These are phyloP conservation scores for Tetramitus jugosus DNA, from an alignment of 208 protist species.

Conservation along the genomic window DNA sequence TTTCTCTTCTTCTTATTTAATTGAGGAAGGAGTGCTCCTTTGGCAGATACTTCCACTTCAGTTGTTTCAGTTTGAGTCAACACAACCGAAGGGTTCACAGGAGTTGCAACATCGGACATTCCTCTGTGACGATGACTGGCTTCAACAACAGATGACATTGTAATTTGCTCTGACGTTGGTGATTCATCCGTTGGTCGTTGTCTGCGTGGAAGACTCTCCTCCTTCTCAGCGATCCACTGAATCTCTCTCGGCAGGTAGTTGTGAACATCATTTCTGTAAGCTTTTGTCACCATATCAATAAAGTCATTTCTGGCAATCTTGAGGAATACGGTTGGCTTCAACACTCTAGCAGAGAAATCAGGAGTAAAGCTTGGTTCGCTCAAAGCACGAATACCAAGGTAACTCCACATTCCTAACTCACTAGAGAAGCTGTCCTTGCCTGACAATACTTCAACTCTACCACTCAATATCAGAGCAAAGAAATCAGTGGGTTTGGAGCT, in stretches of 20 bases:
- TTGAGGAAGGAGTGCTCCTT: too few relatives aligned
- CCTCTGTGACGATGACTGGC: too few relatives aligned
- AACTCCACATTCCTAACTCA: slow-evolving; percentile 10
- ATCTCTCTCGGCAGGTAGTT: not conserved
- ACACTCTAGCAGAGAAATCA: not conserved
- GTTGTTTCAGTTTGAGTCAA: too few relatives aligned
- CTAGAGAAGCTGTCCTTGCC: not conserved
- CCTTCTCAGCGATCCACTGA: not conserved
- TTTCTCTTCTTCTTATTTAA: too few relatives aligned
- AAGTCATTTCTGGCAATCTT: slow-evolving; percentile 9
- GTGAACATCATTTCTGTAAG: not conserved
- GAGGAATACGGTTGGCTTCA: not conserved
- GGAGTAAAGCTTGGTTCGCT: not conserved
- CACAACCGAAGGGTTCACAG: too few relatives aligned
- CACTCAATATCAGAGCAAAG: not conserved
- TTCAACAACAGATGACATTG: too few relatives aligned
- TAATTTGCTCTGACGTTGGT: too few relatives aligned
- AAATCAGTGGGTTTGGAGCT: not conserved
- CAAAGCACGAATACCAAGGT: not conserved
- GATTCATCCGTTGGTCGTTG: too few relatives aligned
- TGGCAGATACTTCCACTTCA: too few relatives aligned
- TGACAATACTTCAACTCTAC: not conserved
- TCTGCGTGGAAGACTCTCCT: too few relatives aligned
- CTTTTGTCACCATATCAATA: not conserved
- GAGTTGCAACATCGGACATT: too few relatives aligned